Evolutionary conservation across 306 rosid genomes (phyloP).

Genomic region (Ammopiptanthus mongolicus): DNA sequence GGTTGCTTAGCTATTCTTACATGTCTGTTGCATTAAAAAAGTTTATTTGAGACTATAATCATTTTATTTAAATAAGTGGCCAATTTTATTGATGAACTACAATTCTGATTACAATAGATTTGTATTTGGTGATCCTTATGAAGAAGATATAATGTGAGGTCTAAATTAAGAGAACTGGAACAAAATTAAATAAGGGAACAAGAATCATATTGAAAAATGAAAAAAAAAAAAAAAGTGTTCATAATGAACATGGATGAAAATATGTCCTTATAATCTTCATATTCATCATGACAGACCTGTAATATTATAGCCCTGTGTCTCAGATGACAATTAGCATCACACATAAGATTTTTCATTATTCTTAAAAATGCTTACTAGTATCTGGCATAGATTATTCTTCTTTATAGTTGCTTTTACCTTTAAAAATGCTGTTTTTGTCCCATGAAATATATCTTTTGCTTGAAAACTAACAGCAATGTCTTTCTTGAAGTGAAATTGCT

Average conservation of each 20-base stretch:
- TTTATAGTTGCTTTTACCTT: not conserved
- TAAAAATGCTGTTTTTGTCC: not conserved
- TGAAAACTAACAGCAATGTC: not conserved
- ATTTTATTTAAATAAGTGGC: too few species aligned
- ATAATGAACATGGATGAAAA: not conserved
- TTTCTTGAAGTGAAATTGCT: not conserved
- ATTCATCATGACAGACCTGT: not conserved
- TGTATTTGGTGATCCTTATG: not conserved
- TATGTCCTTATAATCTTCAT: not conserved
- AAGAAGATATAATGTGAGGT: not conserved
- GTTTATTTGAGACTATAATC: too few species aligned
- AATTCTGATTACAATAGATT: too few species aligned
- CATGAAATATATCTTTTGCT: not conserved
- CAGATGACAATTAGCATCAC: not conserved
- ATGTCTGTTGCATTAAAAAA: not conserved
- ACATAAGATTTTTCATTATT: not conserved
- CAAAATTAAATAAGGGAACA: not conserved
- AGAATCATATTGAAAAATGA: not conserved
- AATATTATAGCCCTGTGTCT: not conserved
- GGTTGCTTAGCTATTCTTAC: not conserved
- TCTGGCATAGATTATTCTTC: not conserved
- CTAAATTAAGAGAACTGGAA: not conserved
- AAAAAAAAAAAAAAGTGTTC: not conserved
- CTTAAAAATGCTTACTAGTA: not conserved
- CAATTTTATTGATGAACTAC: not conserved